A percentile compares a stretch with the other conserved stretches of the same genome.
phyloP scores from a whole-genome alignment of 306 rosid genomes.

The Acacia crassicarpa region DNA sequence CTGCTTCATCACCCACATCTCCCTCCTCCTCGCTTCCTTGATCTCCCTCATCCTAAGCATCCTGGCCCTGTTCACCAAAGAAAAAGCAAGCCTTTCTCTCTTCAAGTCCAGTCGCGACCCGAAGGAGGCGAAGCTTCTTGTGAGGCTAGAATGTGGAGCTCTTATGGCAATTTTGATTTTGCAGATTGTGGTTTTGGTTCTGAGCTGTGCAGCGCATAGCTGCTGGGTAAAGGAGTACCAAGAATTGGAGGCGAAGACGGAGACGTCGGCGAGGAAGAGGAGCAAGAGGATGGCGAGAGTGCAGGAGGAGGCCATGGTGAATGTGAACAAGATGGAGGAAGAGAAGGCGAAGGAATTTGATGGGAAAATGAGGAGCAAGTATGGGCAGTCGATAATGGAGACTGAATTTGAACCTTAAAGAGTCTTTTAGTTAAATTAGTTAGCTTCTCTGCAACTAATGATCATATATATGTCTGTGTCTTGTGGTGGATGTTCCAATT shows the following conservation, averaged over 20 bases:
- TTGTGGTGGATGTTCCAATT: constrained; percentile 24
- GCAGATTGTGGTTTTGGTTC: constrained; percentile 54
- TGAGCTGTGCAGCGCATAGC: constrained; percentile 71
- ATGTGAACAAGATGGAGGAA: constrained; percentile 47
- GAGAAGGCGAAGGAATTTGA: constrained; percentile 51
- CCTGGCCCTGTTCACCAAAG: constrained; percentile 62
- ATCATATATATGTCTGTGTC: neutral
- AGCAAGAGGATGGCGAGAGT: constrained; percentile 55
- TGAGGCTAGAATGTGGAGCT: constrained; percentile 76
- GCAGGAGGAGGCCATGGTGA: constrained; percentile 64
- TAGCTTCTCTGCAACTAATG: neutral
- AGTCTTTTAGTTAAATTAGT: neutral
- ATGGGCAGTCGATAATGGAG: constrained; percentile 63
- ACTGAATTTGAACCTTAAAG: constrained; percentile 65
- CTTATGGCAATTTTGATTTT: constrained; percentile 69
- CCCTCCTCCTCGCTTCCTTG: constrained; percentile 53
- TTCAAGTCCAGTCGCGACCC: constrained; percentile 59
- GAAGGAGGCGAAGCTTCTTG: constrained; percentile 64
- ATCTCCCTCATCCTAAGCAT: constrained; percentile 53
- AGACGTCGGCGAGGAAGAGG: constrained; percentile 54
- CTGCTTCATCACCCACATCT: constrained; percentile 67
- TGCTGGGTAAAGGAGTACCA: constrained; percentile 77
- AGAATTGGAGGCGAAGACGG: constrained; percentile 61
- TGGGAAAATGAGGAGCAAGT: constrained; percentile 59
- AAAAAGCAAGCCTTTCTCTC: constrained; percentile 51